These are phyloP conservation scores for Chytridium lagenaria DNA, from an alignment of 371 early-diverging fungal species.

Conservation along the genomic window DNA sequence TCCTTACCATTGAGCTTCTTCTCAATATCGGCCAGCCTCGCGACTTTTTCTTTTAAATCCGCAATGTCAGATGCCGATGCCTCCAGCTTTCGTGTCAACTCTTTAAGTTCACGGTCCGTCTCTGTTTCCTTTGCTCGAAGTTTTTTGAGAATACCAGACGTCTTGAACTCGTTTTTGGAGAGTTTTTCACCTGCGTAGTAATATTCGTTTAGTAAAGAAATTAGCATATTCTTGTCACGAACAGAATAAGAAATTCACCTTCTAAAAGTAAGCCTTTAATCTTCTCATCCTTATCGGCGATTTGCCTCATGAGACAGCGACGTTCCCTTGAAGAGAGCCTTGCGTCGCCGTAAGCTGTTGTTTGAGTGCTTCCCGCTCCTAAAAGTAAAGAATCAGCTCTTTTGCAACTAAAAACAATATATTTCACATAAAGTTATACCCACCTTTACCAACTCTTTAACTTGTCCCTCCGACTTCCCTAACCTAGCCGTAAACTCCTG, in stretches of 20 bases:
- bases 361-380: slow-evolving; percentile 41
- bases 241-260: slow-evolving; percentile 47
- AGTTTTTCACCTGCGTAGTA: slow-evolving; percentile 69
- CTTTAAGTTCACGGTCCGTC: slow-evolving; percentile 64
- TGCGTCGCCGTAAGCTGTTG: slow-evolving; percentile 31
- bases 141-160: slow-evolving; percentile 73
- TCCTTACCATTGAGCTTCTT: slow-evolving; percentile 57
- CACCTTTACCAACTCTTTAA: slow-evolving; percentile 28
- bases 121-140: slow-evolving; percentile 71
- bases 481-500: slow-evolving; percentile 37
- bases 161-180: slow-evolving; percentile 79
- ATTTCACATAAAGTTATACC: slow-evolving; percentile 6
- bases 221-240: background rate
- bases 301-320: slow-evolving; percentile 60
- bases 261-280: slow-evolving; percentile 61
- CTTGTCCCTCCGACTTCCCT: slow-evolving; percentile 34
- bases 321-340: slow-evolving; percentile 49
- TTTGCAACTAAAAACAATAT: background rate
- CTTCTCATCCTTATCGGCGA: slow-evolving; percentile 68
- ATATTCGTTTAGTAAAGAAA: background rate
- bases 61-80: slow-evolving; percentile 50
- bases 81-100: slow-evolving; percentile 71
- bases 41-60: slow-evolving; percentile 62
- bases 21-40: slow-evolving; percentile 59
- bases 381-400: background rate